Evolutionary conservation across 2,329 filamentous ascomycete species (phyloP).

Genomic region (Aspergillus luchuensis): DNA sequence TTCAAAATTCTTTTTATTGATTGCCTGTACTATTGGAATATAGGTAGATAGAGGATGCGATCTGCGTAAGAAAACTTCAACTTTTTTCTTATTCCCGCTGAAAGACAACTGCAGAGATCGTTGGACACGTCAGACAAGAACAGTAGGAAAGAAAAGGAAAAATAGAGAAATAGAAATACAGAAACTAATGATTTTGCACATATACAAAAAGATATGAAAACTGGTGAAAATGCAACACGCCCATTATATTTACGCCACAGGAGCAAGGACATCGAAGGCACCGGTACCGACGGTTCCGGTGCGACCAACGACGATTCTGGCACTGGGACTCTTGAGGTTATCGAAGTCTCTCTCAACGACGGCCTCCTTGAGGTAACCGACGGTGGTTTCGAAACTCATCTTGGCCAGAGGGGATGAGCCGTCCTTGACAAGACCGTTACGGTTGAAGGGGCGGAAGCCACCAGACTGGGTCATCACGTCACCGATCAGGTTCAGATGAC

Average conservation of each 20-base stretch:
- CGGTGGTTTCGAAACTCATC: conserved; percentile 98
- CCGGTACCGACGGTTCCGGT: conserved; percentile 85
- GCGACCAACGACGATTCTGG: conserved; percentile 83
- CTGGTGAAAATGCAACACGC: conserved; percentile 17
- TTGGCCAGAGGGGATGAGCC: conserved; percentile 93
- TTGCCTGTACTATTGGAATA: conserved; percentile 12
- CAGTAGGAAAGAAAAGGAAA: not conserved
- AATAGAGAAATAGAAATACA: not conserved
- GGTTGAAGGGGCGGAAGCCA: conserved; percentile 86
- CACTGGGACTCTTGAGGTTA: conserved; percentile 79
- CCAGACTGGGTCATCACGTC: conserved; percentile 98
- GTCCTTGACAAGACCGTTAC: conserved; percentile 76
- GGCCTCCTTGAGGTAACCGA: conserved; percentile 90
- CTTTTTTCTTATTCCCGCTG: conserved; percentile 40
- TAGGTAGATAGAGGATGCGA: conserved; percentile 27
- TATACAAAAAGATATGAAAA: not conserved
- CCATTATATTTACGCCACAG: conserved; percentile 41
- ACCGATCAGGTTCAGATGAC: conserved; percentile 92
- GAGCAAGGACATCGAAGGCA: conserved; percentile 79
- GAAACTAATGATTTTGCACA: conserved; percentile 2
- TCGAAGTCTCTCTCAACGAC: conserved; percentile 89
- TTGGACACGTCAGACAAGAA: conserved; percentile 36
- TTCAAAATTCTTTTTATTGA: conserved; percentile 2
- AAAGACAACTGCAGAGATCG: conserved; percentile 41
- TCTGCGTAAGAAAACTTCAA: conserved; percentile 32